phyloP scores from a whole-genome alignment of 352 stramenopile species.

The Pythium insidiosum region DNA sequence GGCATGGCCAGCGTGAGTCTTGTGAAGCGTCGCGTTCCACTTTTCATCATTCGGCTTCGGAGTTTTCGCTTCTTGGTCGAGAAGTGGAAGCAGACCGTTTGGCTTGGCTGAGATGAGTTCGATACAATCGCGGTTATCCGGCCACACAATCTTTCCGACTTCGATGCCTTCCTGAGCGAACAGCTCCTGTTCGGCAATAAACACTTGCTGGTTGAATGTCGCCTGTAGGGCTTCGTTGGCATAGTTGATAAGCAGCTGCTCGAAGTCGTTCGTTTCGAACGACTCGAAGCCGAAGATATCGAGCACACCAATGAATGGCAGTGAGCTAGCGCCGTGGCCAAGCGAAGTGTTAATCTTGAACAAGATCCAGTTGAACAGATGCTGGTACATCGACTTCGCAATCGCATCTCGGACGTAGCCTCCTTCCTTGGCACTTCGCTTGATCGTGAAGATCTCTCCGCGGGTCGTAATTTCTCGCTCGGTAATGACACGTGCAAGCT shows the following conservation, averaged over 20 bases:
- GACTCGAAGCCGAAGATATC: conserved; percentile 98
- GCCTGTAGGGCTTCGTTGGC: conserved; percentile 84
- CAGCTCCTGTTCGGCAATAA: conserved; percentile 80
- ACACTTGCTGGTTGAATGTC: conserved; percentile 88
- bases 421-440: conserved; percentile 68
- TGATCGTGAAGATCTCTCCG: conserved; percentile 77
- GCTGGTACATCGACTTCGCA: conserved; percentile 91
- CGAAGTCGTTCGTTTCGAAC: conserved; percentile 91
- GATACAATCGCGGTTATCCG: conserved; percentile 82
- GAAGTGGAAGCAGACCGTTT: conserved; percentile 68
- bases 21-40: conserved; percentile 78
- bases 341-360: conserved; percentile 78
- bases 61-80: conserved; percentile 77
- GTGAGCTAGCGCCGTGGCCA: conserved; percentile 59
- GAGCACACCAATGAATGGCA: conserved; percentile 90
- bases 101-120: conserved; percentile 76
- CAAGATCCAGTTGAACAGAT: conserved; percentile 82
- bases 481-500: conserved; percentile 68
- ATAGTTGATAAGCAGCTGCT: conserved; percentile 89
- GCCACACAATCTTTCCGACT: conserved; percentile 75
- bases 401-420: conserved; percentile 88
- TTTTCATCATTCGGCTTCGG: conserved; percentile 81
- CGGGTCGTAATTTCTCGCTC: conserved; percentile 72
- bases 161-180: conserved; percentile 78
- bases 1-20: conserved; percentile 56